Percentiles rank a stretch among this genome's conserved stretches.
These are phyloP conservation scores for Hyaloperonospora arabidopsidis DNA, from an alignment of 352 stramenopile genomes.

Conservation along the genomic window DNA sequence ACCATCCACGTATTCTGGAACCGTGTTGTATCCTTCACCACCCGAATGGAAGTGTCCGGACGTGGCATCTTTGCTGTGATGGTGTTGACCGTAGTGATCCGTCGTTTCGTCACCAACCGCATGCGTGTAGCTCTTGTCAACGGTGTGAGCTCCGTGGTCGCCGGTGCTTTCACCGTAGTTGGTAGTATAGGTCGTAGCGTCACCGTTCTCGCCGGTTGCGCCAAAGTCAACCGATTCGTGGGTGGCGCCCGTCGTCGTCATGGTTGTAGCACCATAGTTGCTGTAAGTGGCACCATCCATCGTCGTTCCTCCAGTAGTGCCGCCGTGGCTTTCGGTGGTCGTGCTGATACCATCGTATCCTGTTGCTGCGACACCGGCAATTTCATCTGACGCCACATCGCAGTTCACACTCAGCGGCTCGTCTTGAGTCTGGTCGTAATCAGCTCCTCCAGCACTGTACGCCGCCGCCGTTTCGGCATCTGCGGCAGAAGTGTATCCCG, in stretches of 20 bases:
- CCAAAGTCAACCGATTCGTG: neutral
- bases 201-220: too few species aligned
- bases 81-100: too few species aligned
- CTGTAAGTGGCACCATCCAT: neutral
- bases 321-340: neutral
- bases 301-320: neutral
- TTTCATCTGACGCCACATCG: conserved; percentile 1
- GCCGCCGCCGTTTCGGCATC: conserved; percentile 1
- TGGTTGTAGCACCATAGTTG: neutral
- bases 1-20: too few species aligned
- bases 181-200: too few species aligned
- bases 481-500: conserved; percentile 8
- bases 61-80: too few species aligned
- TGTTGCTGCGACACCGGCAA: neutral
- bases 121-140: too few species aligned
- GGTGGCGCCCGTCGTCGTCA: neutral
- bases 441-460: neutral
- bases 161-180: too few species aligned
- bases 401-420: neutral
- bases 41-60: too few species aligned
- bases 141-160: too few species aligned
- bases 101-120: too few species aligned
- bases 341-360: neutral
- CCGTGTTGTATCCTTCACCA: too few species aligned
- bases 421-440: neutral